Evolutionary conservation across 2,329 filamentous ascomycete species (phyloP), one percentile per base, ranked within the genome.

Genomic region (Macrophomina tecta): DNA sequence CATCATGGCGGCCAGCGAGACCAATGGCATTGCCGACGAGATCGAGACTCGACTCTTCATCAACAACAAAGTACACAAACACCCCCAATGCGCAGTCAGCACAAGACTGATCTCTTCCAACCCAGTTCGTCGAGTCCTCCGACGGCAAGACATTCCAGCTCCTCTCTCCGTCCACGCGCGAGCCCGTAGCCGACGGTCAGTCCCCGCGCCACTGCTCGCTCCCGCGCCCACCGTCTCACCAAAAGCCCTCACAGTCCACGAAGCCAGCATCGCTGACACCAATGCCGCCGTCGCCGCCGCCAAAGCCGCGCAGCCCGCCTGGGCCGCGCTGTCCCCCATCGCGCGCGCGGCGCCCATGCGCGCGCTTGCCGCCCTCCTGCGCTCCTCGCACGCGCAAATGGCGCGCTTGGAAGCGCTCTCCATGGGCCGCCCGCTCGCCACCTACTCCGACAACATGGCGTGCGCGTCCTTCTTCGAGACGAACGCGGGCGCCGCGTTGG

Each of bases 301-400:
- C 5, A 68, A 72, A 56, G 70, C 71, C 2, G 73, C 73, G 5
- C 74, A 74, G 28, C 72, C 73, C 52, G 68, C 70, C 67, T 75
- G 73, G 73, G 77, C 73, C 58, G 77, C 76, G 38, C 73, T 82
- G 1, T 70, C 76, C 0, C 75, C 78, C 5, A 70, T 70, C 11
- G 71, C 77, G 36, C 80, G 83, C 48, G 75, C 78, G 40, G 75
- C 76, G 32, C 78, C 81, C 9, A 71, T 85, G 70, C 69, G 79
- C 66, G 82, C 80, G 67, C 75, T 85, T n/a, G 83, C 82, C 1
- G 36, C 8, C 4, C 51, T 65, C 70, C 75, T 34, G 71, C 70
- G 65, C 68, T 60, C 69, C 71, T 61, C 42, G 40, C 18, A 45
- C 30, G n/a, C 45, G 34, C 51, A 48, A 16, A 40, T 65, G n/a